These are phyloP conservation scores for Lathyrus aphaca DNA, from an alignment of 306 rosid genomes.

Conservation along the genomic window DNA sequence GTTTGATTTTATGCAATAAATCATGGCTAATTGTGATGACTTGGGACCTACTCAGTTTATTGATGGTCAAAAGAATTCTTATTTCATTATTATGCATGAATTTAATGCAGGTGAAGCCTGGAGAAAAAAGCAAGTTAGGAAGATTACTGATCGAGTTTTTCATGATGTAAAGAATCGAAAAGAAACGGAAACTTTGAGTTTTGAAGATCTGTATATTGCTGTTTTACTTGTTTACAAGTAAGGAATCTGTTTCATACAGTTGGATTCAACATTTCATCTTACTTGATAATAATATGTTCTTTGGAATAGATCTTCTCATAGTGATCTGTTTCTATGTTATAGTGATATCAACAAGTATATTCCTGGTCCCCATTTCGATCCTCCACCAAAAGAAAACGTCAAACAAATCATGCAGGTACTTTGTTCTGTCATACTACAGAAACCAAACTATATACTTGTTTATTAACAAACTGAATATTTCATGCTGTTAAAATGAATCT, in stretches of 20 bases:
- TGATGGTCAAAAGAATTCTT: neutral
- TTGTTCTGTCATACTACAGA: conserved; percentile 30
- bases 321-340: conserved; percentile 32
- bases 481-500: neutral
- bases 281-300: conserved; percentile 13
- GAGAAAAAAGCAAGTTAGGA: conserved; percentile 61
- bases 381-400: conserved; percentile 69
- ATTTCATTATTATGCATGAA: conserved; percentile 29
- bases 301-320: conserved; percentile 9
- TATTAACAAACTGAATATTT: conserved; percentile 6
- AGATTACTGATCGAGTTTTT: conserved; percentile 65
- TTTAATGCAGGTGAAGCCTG: conserved; percentile 68
- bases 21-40: neutral
- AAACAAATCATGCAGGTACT: conserved; percentile 64
- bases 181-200: conserved; percentile 46
- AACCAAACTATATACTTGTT: conserved; percentile 21
- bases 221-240: conserved; percentile 90
- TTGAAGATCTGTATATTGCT: conserved; percentile 84
- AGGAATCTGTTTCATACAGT: conserved; percentile 32
- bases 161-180: conserved; percentile 43
- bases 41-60: neutral
- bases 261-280: conserved; percentile 5
- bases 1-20: neutral
- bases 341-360: conserved; percentile 84
- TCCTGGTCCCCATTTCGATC: conserved; percentile 86